These are phyloP conservation scores for Lichtheimia ornata DNA, from an alignment of 371 early-diverging fungal species.

Conservation along the genomic window DNA sequence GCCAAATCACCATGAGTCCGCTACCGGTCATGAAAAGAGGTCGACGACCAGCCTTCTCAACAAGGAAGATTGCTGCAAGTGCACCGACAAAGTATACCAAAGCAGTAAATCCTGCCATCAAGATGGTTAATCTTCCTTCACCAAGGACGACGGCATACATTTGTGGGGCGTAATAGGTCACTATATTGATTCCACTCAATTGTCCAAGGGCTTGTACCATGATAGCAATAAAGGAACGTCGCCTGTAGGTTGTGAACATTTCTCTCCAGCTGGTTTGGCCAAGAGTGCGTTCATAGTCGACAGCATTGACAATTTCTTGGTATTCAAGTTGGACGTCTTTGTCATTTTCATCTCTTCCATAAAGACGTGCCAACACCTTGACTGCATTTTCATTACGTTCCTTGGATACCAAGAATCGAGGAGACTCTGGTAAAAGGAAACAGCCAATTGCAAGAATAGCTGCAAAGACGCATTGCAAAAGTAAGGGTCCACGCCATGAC, in stretches of 20 bases:
- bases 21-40: conserved; percentile 41
- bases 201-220: conserved; percentile 65
- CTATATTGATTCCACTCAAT: conserved; percentile 52
- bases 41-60: conserved; percentile 41
- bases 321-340: conserved; percentile 57
- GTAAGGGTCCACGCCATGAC: conserved; percentile 49
- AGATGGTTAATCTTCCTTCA: conserved; percentile 26
- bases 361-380: conserved; percentile 68
- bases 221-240: conserved; percentile 67
- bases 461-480: conserved; percentile 47
- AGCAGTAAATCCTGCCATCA: conserved; percentile 44
- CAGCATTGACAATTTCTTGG: conserved; percentile 41
- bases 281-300: conserved; percentile 66
- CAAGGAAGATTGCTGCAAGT: conserved; percentile 28
- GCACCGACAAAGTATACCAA: conserved; percentile 39
- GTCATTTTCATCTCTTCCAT: conserved; percentile 51
- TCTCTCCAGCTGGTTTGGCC: conserved; percentile 73
- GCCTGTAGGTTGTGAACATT: conserved; percentile 55
- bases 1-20: conserved; percentile 33
- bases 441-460: conserved; percentile 45
- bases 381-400: conserved; percentile 52
- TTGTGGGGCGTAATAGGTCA: conserved; percentile 62
- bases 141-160: conserved; percentile 64
- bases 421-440: conserved; percentile 53
- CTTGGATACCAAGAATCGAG: conserved; percentile 50